Base-by-base conservation (phyloP, 2,329 filamentous ascomycete genomes). In the Didymella segeticola region DNA sequence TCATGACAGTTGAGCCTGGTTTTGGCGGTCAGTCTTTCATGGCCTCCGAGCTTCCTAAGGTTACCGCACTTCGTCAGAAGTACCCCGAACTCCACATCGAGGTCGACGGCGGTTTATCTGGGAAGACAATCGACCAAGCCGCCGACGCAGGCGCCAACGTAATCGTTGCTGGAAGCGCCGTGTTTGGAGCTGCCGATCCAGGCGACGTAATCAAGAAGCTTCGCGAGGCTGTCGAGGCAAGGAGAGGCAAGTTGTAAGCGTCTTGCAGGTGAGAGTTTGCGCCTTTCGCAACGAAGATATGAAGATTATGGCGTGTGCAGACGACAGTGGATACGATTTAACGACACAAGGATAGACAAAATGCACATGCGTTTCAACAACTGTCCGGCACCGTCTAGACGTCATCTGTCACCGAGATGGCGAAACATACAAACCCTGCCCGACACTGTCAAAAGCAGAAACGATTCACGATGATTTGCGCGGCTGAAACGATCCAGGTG, bases 11-110 rank as follows among this genome's bases (percentile, higher is more conserved):
- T 36, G 86, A 99, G 78, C 95, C 95, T 37, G 95, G 95, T 38
- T 99, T 99, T 72, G 95, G 95, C 59, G 95, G 95, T 6, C 95
- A 99, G 74, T 97, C 96, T 72, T 99, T 99, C 82, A 98, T 98
- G 92, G 87, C 91, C 11, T 91, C 90, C 6, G 91, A 96, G 79
- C 85, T 99, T 63, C 92, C 93, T 71, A 99, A 99, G 80, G 95
- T 99, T 20, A 79, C 89, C 62, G 91, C 88, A 31, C 82, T 99
- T 64, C 86, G 95, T 56, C 80, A 88, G 71, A 86, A 85, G 69
- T 99, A 98, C 74, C 93, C 95, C 2, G 84, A 96, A 5, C 79
- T 99, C 58, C 95, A 97, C 78, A 99, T 99, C 68, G 95, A 99
- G 78, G 93, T 99, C 33, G 95, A 99, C 74, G 95, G 95, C 47